Percentiles rank a stretch among this genome's conserved stretches.
Conservation (phyloP, 352 stramenopile species). For the Phytopythium mirpurense region DNA sequence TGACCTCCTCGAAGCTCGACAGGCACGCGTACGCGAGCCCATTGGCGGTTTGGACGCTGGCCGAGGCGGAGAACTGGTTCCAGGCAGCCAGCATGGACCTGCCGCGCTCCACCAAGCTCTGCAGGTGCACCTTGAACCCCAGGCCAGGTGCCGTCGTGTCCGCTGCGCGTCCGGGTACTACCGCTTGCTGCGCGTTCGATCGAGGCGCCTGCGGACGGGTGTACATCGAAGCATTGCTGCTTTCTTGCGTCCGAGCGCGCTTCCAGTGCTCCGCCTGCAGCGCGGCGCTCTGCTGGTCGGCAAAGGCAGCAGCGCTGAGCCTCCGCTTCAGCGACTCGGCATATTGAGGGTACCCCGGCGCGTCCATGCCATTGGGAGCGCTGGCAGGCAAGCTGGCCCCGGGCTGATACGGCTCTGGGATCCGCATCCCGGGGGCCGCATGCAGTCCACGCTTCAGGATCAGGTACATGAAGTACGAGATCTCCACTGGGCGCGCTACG, state of each 20-base stretch:
- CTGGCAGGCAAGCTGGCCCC: not conserved
- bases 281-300: slow-evolving; percentile 7
- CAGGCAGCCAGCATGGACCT: slow-evolving; percentile 67
- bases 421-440: slow-evolving; percentile 17
- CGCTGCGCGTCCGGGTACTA: slow-evolving; percentile 9
- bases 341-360: slow-evolving; percentile 13
- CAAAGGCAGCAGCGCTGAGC: slow-evolving; percentile 8
- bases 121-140: slow-evolving; percentile 49
- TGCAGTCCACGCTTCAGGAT: slow-evolving; percentile 22
- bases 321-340: slow-evolving; percentile 35
- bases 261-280: slow-evolving; percentile 31
- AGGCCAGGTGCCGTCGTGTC: slow-evolving; percentile 11
- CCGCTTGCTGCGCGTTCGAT: not conserved
- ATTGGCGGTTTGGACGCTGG: slow-evolving; percentile 47
- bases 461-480: slow-evolving; percentile 45
- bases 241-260: slow-evolving; percentile 11
- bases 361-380: not conserved
- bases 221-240: not conserved
- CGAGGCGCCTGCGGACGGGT: not conserved
- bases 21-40: slow-evolving; percentile 58
- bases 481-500: slow-evolving; percentile 21
- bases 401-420: slow-evolving; percentile 11
- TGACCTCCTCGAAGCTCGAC: slow-evolving; percentile 76
- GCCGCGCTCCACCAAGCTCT: slow-evolving; percentile 60
- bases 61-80: slow-evolving; percentile 59